Conservation (phyloP, 495 filamentous ascomycete species). For the Trypethelium eluteriae region DNA sequence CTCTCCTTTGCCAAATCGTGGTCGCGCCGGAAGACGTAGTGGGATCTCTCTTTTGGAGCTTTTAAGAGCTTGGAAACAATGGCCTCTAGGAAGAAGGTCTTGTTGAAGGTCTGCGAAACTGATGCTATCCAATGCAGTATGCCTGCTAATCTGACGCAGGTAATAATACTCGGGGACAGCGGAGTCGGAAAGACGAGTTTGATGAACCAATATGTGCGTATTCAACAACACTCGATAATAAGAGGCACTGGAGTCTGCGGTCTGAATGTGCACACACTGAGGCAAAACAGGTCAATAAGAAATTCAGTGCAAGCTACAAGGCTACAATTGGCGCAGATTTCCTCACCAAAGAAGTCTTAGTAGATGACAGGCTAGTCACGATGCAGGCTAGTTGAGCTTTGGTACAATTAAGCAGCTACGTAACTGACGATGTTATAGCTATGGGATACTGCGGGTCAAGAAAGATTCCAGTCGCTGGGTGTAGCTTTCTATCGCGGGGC, state of each 20-base stretch:
- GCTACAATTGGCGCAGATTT: constrained; percentile 98
- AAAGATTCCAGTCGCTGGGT: constrained; percentile 93
- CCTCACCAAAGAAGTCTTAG: constrained; percentile 93
- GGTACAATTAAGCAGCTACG: neutral
- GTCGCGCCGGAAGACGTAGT: neutral
- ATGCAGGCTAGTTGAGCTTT: constrained; percentile 72
- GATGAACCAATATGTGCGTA: constrained; percentile 99
- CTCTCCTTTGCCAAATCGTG: neutral
- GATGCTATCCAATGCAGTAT: constrained; percentile 1
- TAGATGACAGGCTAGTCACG: constrained; percentile 93
- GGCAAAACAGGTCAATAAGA: constrained; percentile 85
- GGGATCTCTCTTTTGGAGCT: neutral
- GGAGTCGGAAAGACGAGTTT: constrained; percentile 98
- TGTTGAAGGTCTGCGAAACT: constrained; percentile 69
- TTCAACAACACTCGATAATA: constrained; percentile 8
- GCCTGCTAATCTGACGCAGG: constrained; percentile 45
- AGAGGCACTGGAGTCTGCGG: neutral
- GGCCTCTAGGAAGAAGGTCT: constrained; percentile 93
- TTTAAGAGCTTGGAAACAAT: constrained; percentile 42
- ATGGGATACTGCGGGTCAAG: constrained; percentile 97
- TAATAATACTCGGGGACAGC: constrained; percentile 97
- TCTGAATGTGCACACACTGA: constrained; percentile 2
- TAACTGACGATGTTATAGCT: constrained; percentile 51
- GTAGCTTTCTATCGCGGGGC: constrained; percentile 98
- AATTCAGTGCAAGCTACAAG: constrained; percentile 99